Evolutionary conservation across 2,329 filamentous ascomycete species (phyloP).

Genomic region (Geoglossum cookeanum): DNA sequence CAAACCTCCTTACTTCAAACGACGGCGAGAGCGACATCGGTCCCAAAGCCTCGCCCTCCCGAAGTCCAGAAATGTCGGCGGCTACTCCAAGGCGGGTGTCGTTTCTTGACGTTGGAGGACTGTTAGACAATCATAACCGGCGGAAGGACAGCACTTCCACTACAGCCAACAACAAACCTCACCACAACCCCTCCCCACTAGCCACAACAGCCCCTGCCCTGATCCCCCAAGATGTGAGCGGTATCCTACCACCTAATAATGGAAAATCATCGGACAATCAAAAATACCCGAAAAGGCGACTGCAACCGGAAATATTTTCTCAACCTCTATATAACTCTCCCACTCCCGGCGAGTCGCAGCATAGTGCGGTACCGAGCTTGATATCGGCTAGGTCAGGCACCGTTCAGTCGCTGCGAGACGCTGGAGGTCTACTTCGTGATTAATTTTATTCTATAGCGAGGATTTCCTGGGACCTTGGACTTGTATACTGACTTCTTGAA

Average conservation of each 20-base stretch:
- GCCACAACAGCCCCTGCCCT: constrained; percentile 1
- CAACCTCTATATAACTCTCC: background rate
- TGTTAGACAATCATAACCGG: constrained; percentile 34
- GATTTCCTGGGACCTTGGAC: background rate
- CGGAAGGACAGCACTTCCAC: background rate
- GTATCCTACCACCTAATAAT: constrained; percentile 9
- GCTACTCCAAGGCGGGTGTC: constrained; percentile 40
- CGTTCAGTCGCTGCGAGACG: constrained; percentile 18
- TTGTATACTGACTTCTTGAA: background rate
- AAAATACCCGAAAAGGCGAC: background rate
- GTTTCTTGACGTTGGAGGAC: constrained; percentile 70
- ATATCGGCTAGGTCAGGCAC: constrained; percentile 11
- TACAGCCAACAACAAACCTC: background rate
- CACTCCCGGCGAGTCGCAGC: background rate
- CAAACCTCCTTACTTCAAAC: constrained; percentile 8
- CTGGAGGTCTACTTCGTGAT: constrained; percentile 16
- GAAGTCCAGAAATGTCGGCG: constrained; percentile 19
- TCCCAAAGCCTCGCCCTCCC: constrained; percentile 15
- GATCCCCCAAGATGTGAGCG: constrained; percentile 13
- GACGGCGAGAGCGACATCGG: constrained; percentile 22
- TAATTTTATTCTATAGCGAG: background rate
- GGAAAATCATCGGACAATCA: background rate
- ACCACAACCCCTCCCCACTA: background rate
- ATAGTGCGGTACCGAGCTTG: background rate
- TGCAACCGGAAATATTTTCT: background rate